Evolutionary conservation across 176 grass and related monocot genomes (phyloP), one percentile per base, ranked within the genome.

Genomic region (Oryza brachyantha): DNA sequence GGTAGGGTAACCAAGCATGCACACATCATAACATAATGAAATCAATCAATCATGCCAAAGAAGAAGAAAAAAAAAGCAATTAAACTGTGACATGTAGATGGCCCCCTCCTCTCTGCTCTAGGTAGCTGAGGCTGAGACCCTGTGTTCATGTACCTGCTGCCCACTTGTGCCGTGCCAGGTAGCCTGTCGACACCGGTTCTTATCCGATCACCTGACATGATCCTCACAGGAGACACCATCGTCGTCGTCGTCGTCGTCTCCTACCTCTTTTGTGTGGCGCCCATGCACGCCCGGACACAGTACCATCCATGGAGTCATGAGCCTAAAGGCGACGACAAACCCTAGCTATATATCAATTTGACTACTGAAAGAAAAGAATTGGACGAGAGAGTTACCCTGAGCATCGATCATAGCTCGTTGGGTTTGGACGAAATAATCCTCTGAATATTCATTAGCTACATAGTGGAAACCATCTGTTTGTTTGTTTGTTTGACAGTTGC

Each of bases 381-480:
- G n/a, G n/a, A n/a, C n/a, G n/a, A n/a, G n/a, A n/a, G n/a, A n/a
- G n/a, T n/a, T n/a, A 65, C 36, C 3, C 8, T 19, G 29, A 37
- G 64, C 8, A 69, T 25, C n/a, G n/a, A n/a, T n/a, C n/a, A n/a
- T 43, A 74, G 34, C 61, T 24, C 24, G 28, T 68, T 70, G 40
- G 24, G 10, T 40, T 58, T 14, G 64, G 64, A 77, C 73, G 13
- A 16, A 3, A 50, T 10, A 58, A 70, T 25, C 50, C n/a, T 32
- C 39, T 21, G 83, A 85, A 79, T 65, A 42, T 73, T 79, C 67
- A n/a, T n/a, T n/a, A 85, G 83, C 31, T 32, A 32, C 4, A 43
- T 26, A 11, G 19, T 72, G 31, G 21, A 55, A 10, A 57, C 52
- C 19, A 24, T 16, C 29, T 5, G 38, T n/a, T n/a, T 45, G 13